Conservation (phyloP, 345 rosid species). For the Citrus medica region DNA sequence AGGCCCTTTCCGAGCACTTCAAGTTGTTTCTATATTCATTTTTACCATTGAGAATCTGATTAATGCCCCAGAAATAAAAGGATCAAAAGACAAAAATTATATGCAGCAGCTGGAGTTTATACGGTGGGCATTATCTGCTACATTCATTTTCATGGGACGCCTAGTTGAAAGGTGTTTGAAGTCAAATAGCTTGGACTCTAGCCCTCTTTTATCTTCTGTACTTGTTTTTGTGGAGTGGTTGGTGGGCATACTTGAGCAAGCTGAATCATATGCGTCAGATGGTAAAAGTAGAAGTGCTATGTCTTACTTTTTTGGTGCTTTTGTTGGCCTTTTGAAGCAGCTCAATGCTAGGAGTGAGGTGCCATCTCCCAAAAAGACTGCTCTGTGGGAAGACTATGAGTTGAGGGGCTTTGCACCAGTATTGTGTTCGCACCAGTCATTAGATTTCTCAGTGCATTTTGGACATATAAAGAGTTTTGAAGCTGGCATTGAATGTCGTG, state of each 20-base stretch:
- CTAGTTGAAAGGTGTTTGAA: constrained; percentile 57
- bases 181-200: constrained; percentile 39
- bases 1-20: constrained; percentile 72
- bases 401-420: constrained; percentile 72
- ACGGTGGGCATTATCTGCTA: constrained; percentile 38
- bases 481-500: constrained; percentile 47
- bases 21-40: constrained; percentile 61
- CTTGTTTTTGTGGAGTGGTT: constrained; percentile 81
- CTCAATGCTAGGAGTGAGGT: constrained; percentile 26
- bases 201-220: constrained; percentile 69
- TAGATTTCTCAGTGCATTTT: constrained; percentile 56
- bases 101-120: constrained; percentile 27
- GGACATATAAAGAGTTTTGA: constrained; percentile 36
- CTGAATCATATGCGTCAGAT: constrained; percentile 32
- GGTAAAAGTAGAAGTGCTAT: constrained; percentile 50
- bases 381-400: constrained; percentile 93
- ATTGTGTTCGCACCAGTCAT: constrained; percentile 34
- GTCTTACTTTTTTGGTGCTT: constrained; percentile 54
- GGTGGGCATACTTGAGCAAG: constrained; percentile 37
- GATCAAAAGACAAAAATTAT: constrained; percentile 17
- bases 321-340: constrained; percentile 44
- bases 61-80: constrained; percentile 21
- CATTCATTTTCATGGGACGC: constrained; percentile 68
- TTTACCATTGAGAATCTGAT: constrained; percentile 50
- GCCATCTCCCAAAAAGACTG: constrained; percentile 21